A percentile compares a stretch with the other conserved stretches of the same genome.
Evolutionary conservation across 371 early-diverging fungal species (phyloP).

Genomic region (Saksenaea oblongispora): DNA sequence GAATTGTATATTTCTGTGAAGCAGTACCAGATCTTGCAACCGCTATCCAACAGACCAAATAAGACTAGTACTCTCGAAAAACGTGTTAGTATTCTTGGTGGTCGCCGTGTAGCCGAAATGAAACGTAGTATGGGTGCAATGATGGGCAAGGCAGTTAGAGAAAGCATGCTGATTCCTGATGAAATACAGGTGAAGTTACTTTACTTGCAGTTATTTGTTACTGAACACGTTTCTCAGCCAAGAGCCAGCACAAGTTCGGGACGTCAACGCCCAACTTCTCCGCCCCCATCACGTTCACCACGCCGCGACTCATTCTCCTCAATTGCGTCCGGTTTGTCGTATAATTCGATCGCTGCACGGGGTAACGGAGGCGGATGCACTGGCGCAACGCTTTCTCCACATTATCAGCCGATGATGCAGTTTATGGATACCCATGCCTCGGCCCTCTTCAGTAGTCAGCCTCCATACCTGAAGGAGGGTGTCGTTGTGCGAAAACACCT

Average conservation of each 20-base stretch:
- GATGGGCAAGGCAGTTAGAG: conserved; percentile 21
- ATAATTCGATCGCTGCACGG: conserved; percentile 2
- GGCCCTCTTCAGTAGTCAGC: conserved; percentile 13
- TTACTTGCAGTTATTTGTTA: not conserved
- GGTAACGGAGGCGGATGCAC: conserved; percentile 8
- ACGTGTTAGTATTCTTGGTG: conserved; percentile 19
- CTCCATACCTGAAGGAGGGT: conserved; percentile 63
- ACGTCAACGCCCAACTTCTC: conserved; percentile 13
- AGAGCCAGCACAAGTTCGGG: conserved; percentile 20
- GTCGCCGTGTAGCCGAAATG: conserved; percentile 14
- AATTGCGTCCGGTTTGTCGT: conserved; percentile 15
- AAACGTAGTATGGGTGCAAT: conserved; percentile 23
- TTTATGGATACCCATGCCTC: conserved; percentile 8
- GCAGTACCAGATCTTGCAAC: conserved; percentile 74
- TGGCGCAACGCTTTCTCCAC: conserved; percentile 13
- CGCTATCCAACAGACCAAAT: conserved; percentile 23
- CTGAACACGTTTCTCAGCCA: conserved; percentile 4
- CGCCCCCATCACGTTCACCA: conserved; percentile 14
- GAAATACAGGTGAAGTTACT: conserved; percentile 7
- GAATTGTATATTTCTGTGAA: conserved; percentile 81
- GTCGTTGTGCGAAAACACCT: conserved; percentile 82
- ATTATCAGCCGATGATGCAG: conserved; percentile 22
- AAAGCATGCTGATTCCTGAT: conserved; percentile 18
- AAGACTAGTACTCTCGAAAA: conserved; percentile 12
- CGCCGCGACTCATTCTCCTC: conserved; percentile 26